Base-by-base conservation (phyloP, 257 asterid genomes). In the Echites panduratus region DNA sequence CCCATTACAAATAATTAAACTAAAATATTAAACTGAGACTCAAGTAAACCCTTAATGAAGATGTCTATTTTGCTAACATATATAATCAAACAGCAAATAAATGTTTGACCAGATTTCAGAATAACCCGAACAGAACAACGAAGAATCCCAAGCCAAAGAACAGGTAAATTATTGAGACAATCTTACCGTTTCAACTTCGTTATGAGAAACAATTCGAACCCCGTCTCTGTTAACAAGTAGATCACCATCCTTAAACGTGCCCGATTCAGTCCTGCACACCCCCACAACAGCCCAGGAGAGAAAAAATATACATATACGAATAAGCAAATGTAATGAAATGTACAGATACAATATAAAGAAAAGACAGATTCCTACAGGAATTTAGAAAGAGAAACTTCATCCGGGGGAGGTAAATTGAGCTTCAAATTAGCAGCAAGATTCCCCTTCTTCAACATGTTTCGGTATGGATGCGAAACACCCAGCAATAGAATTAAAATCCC, bases 181-280 rank as follows among this genome's bases (percentile, higher is more conserved):
- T 38, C 89, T 56, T 84, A 95, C 99, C 75, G 89, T 79, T 80
- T 87, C 96, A 72, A 82, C 86, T 89, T 89, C 90, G 76, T 73
- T 79, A 62, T 88, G 84, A 19, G 98, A 83, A 43, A 90, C 94
- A 77, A 95, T 81, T 73, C 98, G 88, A 78, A 95, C 96, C 13
- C 99, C 98, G 68, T 95, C 91, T 76, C 86, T 83, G 81, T 92
- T 95, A 75, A 95, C 99, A 84, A 92, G 83, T 76, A 95, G 92
- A 87, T 95, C 98, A 26, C 98, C 99, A 86, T 90, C 92, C 90
- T 83, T 95, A 74, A 95, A 95, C 43, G 99, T 95, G 71, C 99
- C 99, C 41, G 99, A 95, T 74, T 86, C 90, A 73, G 97, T 85
- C 86, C 98, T 92, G 80, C 75, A 82, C 4, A 75, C n/a, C 24